A percentile compares a stretch with the other conserved stretches of the same genome.
Evolutionary conservation across 1,139 yeast species (phyloP).

Genomic region (Saccharomyces pastorianus): DNA sequence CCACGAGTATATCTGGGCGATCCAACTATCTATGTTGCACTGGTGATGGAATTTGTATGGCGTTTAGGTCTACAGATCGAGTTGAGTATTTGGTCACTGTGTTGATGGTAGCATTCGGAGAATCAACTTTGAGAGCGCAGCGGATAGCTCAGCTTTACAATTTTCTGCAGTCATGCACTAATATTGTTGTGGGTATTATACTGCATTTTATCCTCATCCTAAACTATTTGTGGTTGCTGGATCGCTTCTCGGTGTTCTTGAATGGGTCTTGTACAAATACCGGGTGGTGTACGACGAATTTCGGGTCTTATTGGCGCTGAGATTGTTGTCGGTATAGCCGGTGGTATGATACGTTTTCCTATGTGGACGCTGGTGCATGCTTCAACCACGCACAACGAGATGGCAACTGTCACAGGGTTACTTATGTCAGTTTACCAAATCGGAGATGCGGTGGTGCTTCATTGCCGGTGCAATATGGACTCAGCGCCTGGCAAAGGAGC

Average conservation of each 20-base stretch:
- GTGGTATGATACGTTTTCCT: neutral
- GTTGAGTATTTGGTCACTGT: neutral
- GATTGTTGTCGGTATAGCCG: neutral
- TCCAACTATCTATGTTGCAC: neutral
- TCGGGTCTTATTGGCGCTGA: neutral
- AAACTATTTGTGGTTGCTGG: neutral
- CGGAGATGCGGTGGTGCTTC: neutral
- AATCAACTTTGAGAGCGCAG: neutral
- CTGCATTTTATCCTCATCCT: neutral
- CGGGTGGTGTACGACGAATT: neutral
- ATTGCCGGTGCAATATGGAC: neutral
- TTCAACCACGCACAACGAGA: neutral
- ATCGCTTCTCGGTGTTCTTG: neutral
- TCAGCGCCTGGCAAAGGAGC: neutral
- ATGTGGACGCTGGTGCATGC: neutral
- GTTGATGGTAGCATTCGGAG: neutral
- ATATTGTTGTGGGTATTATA: neutral
- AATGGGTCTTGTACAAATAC: neutral
- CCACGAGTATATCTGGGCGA: neutral
- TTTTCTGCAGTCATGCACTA: neutral
- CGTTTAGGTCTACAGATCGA: neutral
- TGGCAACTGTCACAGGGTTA: neutral
- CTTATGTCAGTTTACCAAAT: neutral
- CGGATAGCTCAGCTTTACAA: neutral
- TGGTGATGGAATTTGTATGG: neutral